These are phyloP conservation scores for Colletotrichum liaoningense DNA, from an alignment of 2,329 filamentous ascomycete genomes.

Conservation along the genomic window DNA sequence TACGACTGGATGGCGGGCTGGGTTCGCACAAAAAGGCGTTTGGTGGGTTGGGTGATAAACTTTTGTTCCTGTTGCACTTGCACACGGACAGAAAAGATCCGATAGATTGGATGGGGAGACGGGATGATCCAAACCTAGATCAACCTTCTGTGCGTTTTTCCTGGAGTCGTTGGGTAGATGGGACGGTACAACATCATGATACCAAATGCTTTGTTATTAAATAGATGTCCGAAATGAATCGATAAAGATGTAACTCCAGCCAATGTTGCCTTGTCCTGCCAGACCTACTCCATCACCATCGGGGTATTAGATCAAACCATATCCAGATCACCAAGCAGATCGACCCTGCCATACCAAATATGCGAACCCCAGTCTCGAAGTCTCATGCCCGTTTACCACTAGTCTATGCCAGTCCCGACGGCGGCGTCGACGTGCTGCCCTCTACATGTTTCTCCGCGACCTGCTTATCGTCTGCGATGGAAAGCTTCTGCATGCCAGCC, in stretches of 20 bases:
- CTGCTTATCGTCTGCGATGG: constrained; percentile 39
- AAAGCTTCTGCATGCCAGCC: constrained; percentile 45
- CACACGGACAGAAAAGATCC: not conserved
- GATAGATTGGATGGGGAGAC: not conserved
- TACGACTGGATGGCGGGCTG: too few relatives aligned
- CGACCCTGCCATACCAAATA: not conserved
- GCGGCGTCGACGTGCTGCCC: constrained; percentile 3
- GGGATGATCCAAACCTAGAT: constrained; percentile 8
- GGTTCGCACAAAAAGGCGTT: not conserved
- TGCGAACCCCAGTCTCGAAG: not conserved
- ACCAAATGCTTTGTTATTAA: constrained; percentile 4
- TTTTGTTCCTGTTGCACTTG: not conserved
- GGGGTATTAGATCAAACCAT: constrained; percentile 24
- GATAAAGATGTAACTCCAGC: constrained; percentile 14
- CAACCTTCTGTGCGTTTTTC: not conserved
- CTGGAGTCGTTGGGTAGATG: not conserved
- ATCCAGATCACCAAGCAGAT: not conserved
- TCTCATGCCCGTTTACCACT: not conserved
- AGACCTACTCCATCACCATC: constrained; percentile 6
- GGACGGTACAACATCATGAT: constrained; percentile 16
- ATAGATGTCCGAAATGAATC: not conserved
- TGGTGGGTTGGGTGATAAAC: not conserved
- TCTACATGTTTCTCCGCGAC: constrained; percentile 23
- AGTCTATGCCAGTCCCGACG: not conserved
- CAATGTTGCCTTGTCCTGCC: constrained; percentile 19